These are phyloP conservation scores for Beta corolliflora DNA, from an alignment of 179 eudicot species.

Conservation along the genomic window DNA sequence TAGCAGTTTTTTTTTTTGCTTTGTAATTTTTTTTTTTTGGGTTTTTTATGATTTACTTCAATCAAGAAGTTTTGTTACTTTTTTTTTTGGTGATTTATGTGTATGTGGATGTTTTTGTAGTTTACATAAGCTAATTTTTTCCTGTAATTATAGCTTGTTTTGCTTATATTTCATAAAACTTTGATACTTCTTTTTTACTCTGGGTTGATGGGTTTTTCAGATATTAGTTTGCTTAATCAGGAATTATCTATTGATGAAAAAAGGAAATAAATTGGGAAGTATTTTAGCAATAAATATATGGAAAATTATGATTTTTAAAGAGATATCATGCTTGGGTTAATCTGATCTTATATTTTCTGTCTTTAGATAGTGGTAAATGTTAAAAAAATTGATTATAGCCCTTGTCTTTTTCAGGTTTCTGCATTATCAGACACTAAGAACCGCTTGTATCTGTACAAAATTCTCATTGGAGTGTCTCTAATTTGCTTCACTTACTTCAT, in stretches of 20 bases:
- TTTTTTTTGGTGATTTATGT: too few species aligned
- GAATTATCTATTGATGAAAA: too few species aligned
- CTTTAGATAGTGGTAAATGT: not conserved
- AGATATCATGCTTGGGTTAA: not conserved
- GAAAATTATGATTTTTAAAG: not conserved
- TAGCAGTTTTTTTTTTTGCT: not conserved
- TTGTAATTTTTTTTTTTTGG: not conserved
- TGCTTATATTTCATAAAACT: too few species aligned
- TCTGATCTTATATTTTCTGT: not conserved
- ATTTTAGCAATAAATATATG: not conserved
- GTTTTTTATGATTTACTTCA: not conserved
- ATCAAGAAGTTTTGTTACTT: too few species aligned
- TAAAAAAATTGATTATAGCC: not conserved
- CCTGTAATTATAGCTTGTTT: too few species aligned
- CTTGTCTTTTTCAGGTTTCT: constrained; percentile 27
- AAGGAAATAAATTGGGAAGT: not conserved
- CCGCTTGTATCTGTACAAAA: constrained; percentile 33
- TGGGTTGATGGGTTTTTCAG: too few species aligned
- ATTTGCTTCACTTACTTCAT: constrained; percentile 33
- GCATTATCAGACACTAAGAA: constrained; percentile 33
- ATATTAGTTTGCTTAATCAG: too few species aligned
- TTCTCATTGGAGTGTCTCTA: constrained; percentile 33
- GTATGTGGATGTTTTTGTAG: too few species aligned
- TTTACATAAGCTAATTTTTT: too few species aligned
- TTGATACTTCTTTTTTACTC: too few species aligned